phyloP scores from a whole-genome alignment of 345 rosid genomes.

The Ailanthus altissimus region DNA sequence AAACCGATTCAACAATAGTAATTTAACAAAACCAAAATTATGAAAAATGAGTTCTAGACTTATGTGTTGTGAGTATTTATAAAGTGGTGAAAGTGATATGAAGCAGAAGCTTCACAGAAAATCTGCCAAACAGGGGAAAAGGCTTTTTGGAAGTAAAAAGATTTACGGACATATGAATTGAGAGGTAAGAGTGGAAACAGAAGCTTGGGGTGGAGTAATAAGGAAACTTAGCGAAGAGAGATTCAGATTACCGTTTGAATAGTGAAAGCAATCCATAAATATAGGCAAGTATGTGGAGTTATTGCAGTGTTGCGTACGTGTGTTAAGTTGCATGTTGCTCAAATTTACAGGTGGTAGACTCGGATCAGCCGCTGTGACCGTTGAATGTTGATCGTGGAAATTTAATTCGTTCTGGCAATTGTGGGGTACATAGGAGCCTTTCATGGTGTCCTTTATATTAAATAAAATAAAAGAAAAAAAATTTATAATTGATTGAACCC shows the following conservation, averaged over 20 bases:
- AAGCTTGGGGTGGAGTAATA: neutral
- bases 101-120: conserved; percentile 11
- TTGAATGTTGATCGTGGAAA: neutral
- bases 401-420: neutral
- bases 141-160: neutral
- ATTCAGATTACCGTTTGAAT: conserved; percentile 17
- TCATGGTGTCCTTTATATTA: neutral
- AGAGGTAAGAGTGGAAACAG: conserved; percentile 4
- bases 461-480: neutral
- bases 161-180: neutral
- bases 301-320: neutral
- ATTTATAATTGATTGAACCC: too few species aligned
- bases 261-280: neutral
- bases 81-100: neutral
- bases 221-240: neutral
- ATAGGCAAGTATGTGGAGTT: neutral
- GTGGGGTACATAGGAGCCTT: neutral
- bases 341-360: conserved; percentile 12
- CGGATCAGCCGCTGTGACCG: too few species aligned
- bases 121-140: neutral
- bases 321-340: neutral
- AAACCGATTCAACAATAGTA: neutral
- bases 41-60: neutral
- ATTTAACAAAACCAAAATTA: too few species aligned
- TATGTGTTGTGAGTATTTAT: neutral